phyloP scores from a whole-genome alignment of 1,139 yeast genomes.

The Kurtzmaniella quercitrusa region DNA sequence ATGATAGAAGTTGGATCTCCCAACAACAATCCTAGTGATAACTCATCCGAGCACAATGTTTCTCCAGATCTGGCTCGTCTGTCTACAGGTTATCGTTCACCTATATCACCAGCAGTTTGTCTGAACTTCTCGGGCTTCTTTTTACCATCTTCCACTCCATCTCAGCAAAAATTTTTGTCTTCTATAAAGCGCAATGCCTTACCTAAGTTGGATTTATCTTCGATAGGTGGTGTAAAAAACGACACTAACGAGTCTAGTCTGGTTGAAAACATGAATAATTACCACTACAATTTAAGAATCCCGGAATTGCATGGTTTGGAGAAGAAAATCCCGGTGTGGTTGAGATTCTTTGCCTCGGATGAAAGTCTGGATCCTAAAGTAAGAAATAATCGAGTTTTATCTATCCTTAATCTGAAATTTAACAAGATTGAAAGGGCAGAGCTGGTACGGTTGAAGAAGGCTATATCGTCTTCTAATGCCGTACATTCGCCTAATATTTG shows the following conservation, averaged over 20 bases:
- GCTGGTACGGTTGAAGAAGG: conserved; percentile 40
- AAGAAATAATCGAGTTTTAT: conserved; percentile 24
- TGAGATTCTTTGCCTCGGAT: conserved; percentile 20
- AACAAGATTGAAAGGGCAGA: conserved; percentile 49
- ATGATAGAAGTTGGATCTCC: neutral
- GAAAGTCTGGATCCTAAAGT: conserved; percentile 2
- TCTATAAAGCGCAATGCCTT: conserved; percentile 26
- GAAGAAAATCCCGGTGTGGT: conserved; percentile 45
- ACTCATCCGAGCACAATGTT: neutral
- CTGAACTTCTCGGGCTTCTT: conserved; percentile 25
- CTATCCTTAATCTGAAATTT: conserved; percentile 34
- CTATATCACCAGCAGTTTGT: conserved; percentile 12
- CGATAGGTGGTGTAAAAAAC: conserved; percentile 2
- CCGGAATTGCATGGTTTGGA: conserved; percentile 24
- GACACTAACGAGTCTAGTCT: conserved; percentile 24
- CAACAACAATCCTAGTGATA: neutral
- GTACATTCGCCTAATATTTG: conserved; percentile 28
- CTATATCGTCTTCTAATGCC: conserved; percentile 14
- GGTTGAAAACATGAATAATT: conserved; percentile 28
- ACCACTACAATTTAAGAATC: conserved; percentile 32
- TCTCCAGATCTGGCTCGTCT: conserved; percentile 3
- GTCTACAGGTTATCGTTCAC: conserved; percentile 10
- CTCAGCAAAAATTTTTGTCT: conserved; percentile 27
- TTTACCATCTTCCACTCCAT: conserved; percentile 32
- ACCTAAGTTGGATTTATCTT: conserved; percentile 15